Evolutionary conservation across 1,139 yeast genomes (phyloP).

Genomic region (Scheffersomyces parashehatae): DNA sequence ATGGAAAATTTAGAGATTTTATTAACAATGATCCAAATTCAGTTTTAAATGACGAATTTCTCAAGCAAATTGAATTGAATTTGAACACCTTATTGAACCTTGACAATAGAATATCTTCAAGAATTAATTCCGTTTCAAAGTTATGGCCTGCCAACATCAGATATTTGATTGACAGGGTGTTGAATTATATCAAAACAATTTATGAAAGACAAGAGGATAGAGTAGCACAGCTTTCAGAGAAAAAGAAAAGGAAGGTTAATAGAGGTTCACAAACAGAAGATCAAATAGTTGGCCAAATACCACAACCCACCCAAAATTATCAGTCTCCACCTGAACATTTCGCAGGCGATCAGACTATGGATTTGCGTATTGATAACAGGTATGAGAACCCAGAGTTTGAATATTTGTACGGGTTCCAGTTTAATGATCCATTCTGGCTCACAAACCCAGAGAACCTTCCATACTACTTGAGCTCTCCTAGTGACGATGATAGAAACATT

Average conservation of each 20-base stretch:
- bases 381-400: conserved; percentile 12
- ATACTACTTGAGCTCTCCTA: conserved; percentile 37
- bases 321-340: too few relatives aligned
- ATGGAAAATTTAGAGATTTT: conserved; percentile 41
- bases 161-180: conserved; percentile 33
- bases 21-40: conserved; percentile 19
- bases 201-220: conserved; percentile 19
- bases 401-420: conserved; percentile 27
- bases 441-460: conserved; percentile 44
- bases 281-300: too few relatives aligned
- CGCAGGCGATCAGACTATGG: too few relatives aligned
- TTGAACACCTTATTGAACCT: conserved; percentile 24
- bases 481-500: conserved; percentile 23
- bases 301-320: too few relatives aligned
- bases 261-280: too few relatives aligned
- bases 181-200: conserved; percentile 30
- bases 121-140: conserved; percentile 20
- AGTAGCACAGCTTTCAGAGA: background rate
- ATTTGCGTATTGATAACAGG: background rate
- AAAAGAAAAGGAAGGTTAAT: conserved; percentile 1
- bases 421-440: conserved; percentile 47
- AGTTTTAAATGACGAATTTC: conserved; percentile 19
- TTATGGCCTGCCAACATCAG: conserved; percentile 42
- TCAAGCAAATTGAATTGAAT: conserved; percentile 24
- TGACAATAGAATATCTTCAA: conserved; percentile 24